Evolutionary conservation across 2,329 filamentous ascomycete genomes (phyloP).

Genomic region (Fusarium udum): DNA sequence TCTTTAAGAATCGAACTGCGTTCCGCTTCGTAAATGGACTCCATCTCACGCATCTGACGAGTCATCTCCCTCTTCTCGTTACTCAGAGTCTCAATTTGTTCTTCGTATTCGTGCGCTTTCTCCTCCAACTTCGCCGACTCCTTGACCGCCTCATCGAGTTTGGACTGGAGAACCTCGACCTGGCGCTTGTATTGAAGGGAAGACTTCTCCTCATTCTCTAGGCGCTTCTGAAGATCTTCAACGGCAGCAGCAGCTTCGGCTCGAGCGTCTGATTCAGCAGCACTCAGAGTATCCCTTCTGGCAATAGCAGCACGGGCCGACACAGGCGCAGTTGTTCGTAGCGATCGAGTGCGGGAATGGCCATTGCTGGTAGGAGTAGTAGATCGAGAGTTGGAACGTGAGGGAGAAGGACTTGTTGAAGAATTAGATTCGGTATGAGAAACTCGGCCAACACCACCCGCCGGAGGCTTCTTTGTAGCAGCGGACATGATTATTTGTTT

Average conservation of each 20-base stretch:
- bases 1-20: conserved; percentile 87
- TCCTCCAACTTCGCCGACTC: conserved; percentile 92
- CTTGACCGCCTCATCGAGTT: conserved; percentile 83
- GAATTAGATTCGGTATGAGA: conserved; percentile 52
- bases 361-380: conserved; percentile 53
- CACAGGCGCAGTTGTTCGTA: conserved; percentile 71
- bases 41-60: conserved; percentile 88
- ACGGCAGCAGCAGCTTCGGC: conserved; percentile 82
- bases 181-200: conserved; percentile 87
- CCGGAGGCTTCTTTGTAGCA: conserved; percentile 63
- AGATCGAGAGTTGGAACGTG: conserved; percentile 54
- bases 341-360: conserved; percentile 69
- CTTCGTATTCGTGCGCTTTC: conserved; percentile 84
- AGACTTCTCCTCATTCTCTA: conserved; percentile 80
- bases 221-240: conserved; percentile 84
- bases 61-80: conserved; percentile 87
- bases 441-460: conserved; percentile 57
- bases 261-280: conserved; percentile 75
- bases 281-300: conserved; percentile 62
- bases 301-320: conserved; percentile 78
- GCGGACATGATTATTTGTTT: conserved; percentile 56
- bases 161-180: conserved; percentile 82
- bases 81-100: conserved; percentile 80
- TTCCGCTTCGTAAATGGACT: conserved; percentile 92
- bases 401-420: conserved; percentile 50